These are phyloP conservation scores for Lactarius hatsudake DNA, from an alignment of 768 basidiomycete species.

Conservation along the genomic window DNA sequence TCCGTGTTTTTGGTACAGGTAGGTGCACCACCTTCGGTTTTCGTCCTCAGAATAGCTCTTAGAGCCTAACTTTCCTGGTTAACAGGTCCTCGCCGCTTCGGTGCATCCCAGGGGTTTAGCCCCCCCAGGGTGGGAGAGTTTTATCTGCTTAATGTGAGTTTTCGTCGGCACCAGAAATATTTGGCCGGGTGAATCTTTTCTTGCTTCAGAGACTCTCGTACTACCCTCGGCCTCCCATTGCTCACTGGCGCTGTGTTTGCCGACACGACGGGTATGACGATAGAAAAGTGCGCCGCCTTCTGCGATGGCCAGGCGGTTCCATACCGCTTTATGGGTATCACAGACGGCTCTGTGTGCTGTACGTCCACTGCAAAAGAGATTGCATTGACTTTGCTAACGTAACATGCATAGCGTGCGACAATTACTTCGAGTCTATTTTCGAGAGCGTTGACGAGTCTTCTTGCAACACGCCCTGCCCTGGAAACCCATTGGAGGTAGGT, in stretches of 20 bases:
- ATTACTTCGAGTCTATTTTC: slow-evolving; percentile 44
- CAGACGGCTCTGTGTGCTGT: slow-evolving; percentile 64
- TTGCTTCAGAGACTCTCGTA: neutral
- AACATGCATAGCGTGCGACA: neutral
- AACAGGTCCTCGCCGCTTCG: neutral
- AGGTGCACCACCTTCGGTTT: neutral
- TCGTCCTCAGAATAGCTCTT: neutral
- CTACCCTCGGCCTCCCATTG: slow-evolving; percentile 32
- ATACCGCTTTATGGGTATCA: slow-evolving; percentile 67
- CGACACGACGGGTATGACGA: slow-evolving; percentile 55
- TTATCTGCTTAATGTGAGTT: neutral
- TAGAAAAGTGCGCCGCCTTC: slow-evolving; percentile 46
- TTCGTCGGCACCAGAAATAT: neutral
- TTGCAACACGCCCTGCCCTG: slow-evolving; percentile 60
- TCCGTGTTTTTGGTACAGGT: neutral
- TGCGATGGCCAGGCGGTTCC: slow-evolving; percentile 39
- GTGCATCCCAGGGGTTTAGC: neutral
- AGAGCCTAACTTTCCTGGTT: neutral
- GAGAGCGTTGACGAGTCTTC: slow-evolving; percentile 36
- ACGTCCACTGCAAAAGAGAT: neutral
- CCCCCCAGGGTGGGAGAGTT: neutral
- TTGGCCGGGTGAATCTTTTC: neutral
- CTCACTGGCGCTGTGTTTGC: slow-evolving; percentile 48
- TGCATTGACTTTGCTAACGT: neutral
- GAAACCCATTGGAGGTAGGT: slow-evolving; percentile 53